Evolutionary conservation across 805 yeast genomes (phyloP), one percentile per base, ranked within the genome.

Genomic region (Suhomyces sp.): DNA sequence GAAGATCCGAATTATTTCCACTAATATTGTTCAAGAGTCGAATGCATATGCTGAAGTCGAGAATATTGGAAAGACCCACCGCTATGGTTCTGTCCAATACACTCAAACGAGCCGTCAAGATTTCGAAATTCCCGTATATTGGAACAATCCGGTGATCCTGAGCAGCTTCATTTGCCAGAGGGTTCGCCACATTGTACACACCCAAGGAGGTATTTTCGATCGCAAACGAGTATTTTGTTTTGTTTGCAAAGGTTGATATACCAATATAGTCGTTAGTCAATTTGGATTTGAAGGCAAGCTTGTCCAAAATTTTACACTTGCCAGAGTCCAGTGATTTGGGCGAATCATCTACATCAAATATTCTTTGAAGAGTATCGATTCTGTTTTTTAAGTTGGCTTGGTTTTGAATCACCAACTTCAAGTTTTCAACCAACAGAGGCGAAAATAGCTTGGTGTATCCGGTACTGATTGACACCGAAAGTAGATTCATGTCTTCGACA

Each of bases 11-110:
- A 29, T 41, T 41, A 3, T 63, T 68, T 6, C 61, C 44, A 37
- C 66, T 72, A 19, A 20, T 13, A 41, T 20, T 22, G 39, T 81
- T 77, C n/a, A 67, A 55, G 12, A 83, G 57, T 60, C 73, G 72
- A 47, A 80, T 47, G n/a, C 68, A 57, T 54, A 83, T 53, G 53
- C 76, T 74, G 10, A 83, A 61, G 57, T 86, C 77, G 27, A 75
- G 44, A 4, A 75, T 45, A 17, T 69, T 73, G 1, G 79, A 73
- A 21, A 75, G 81, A 61, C 58, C 79, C 55, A 47, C 69, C 45
- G 60, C 76, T 57, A 55, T 76, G 69, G 25, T 73, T 44, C 71
- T 60, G 37, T 76, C 75, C 4, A 76, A 68, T 10, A 76, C 57
- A 6, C 73, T 68, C 12, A 81, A 13, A 43, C 78, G 67, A 0